These are phyloP conservation scores for Phytophthora meadii DNA, from an alignment of 352 stramenopile species.

Conservation along the genomic window DNA sequence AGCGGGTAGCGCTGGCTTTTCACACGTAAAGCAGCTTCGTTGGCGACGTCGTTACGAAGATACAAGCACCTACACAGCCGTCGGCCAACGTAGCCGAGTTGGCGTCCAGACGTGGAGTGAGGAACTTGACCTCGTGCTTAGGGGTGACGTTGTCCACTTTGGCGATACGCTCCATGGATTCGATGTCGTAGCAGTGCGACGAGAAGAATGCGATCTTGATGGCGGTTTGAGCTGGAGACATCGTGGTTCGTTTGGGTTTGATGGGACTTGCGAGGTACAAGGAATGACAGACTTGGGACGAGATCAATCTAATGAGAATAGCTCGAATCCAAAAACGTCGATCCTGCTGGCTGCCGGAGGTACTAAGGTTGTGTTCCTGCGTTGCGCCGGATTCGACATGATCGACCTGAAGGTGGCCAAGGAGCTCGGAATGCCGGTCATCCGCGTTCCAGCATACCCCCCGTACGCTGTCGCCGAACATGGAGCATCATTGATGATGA, in stretches of 20 bases:
- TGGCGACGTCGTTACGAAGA: conserved; percentile 90
- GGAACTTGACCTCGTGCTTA: conserved; percentile 64
- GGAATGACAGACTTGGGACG: conserved; percentile 20
- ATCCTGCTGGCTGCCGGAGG: conserved; percentile 43
- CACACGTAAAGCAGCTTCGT: conserved; percentile 58
- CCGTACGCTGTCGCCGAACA: conserved; percentile 84
- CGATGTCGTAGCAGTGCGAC: conserved; percentile 74
- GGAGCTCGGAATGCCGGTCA: conserved; percentile 64
- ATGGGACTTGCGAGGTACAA: conserved; percentile 12
- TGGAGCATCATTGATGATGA: conserved; percentile 77
- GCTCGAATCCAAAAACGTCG: no score
- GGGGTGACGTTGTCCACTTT: conserved; percentile 49
- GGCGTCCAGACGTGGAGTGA: conserved; percentile 56
- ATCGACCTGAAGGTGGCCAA: conserved; percentile 69
- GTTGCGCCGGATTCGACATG: conserved; percentile 85
- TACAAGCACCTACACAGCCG: conserved; percentile 67
- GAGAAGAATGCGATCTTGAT: conserved; percentile 87
- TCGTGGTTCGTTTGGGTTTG: conserved; percentile 1
- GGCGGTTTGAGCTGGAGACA: conserved; percentile 16
- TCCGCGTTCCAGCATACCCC: conserved; percentile 79
- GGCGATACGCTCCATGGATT: conserved; percentile 55
- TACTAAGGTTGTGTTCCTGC: conserved; percentile 76
- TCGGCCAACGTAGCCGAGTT: conserved; percentile 60
- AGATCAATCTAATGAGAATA: background rate
- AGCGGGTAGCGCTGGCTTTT: no score